Conservation (phyloP, 75 land plant species). For the Adiantum capillusveneris region DNA sequence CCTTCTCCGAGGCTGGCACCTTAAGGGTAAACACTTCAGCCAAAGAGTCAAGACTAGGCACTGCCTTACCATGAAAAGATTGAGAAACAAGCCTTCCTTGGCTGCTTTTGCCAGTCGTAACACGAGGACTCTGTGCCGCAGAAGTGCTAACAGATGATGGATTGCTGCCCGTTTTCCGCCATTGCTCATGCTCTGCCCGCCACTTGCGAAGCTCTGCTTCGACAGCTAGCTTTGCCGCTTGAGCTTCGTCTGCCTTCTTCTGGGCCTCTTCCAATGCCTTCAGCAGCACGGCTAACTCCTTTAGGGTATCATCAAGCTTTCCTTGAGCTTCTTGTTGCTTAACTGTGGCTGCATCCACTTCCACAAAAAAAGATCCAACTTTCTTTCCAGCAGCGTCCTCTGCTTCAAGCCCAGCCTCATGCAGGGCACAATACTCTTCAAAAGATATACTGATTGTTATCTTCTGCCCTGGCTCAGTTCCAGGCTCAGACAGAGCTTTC, state of each 20-base stretch:
- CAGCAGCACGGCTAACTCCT: conserved; percentile 41
- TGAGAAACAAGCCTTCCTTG: too few species aligned
- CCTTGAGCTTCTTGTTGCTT: conserved; percentile 40
- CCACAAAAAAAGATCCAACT: conserved; percentile 51
- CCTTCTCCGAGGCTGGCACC: too few species aligned
- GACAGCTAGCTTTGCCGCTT: conserved; percentile 72
- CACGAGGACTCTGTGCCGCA: too few species aligned
- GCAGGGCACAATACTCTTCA: conserved; percentile 56
- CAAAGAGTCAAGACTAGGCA: too few species aligned
- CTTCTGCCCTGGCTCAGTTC: neutral
- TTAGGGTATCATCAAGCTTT: conserved; percentile 28
- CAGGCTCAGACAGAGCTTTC: conserved; percentile 21
- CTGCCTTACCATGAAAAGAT: too few species aligned
- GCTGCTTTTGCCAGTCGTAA: too few species aligned
- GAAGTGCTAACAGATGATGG: too few species aligned
- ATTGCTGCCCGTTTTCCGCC: neutral
- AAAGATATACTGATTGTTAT: conserved; percentile 29
- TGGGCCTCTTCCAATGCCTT: conserved; percentile 44
- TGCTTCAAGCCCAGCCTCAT: conserved; percentile 23
- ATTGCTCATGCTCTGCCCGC: conserved; percentile 7
- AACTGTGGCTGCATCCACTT: conserved; percentile 55
- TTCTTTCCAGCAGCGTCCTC: conserved; percentile 54
- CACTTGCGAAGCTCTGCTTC: conserved; percentile 50
- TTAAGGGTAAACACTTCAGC: too few species aligned
- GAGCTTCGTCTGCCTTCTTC: conserved; percentile 73